Conservation (phyloP, 495 filamentous ascomycete genomes). For the Daldinia caldariorum region DNA sequence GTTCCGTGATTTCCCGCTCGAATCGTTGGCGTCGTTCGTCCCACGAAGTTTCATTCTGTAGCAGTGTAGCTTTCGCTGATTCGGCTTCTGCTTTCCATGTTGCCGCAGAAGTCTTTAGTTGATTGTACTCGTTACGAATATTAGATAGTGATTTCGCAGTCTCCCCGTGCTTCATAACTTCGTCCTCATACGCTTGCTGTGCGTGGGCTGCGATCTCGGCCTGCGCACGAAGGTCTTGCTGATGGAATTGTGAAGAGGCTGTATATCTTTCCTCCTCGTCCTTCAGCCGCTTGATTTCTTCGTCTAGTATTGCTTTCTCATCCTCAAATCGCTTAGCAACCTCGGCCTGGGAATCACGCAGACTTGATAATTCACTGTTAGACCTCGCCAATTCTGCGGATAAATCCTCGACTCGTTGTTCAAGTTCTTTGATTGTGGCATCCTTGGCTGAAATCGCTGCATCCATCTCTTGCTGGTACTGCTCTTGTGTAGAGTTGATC, state of each 20-base stretch:
- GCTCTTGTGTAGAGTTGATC: conserved; percentile 81
- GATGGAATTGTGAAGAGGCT: conserved; percentile 79
- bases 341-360: conserved; percentile 82
- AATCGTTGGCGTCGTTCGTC: conserved; percentile 79
- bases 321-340: conserved; percentile 76
- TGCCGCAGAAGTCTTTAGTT: conserved; percentile 78
- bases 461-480: conserved; percentile 87
- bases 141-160: conserved; percentile 83
- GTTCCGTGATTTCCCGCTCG: conserved; percentile 82
- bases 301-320: conserved; percentile 76
- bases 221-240: conserved; percentile 90
- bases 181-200: conserved; percentile 93
- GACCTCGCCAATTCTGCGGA: conserved; percentile 79
- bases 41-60: conserved; percentile 88
- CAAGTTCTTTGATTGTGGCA: conserved; percentile 76
- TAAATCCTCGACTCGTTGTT: conserved; percentile 83
- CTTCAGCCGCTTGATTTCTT: conserved; percentile 81
- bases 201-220: conserved; percentile 91
- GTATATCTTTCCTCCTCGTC: conserved; percentile 84
- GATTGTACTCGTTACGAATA: conserved; percentile 80
- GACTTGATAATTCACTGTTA: conserved; percentile 78
- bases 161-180: conserved; percentile 92
- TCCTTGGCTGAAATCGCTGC: conserved; percentile 76
- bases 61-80: conserved; percentile 78
- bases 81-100: conserved; percentile 79